A percentile compares a stretch with the other conserved stretches of the same genome.
phyloP scores from a whole-genome alignment of 345 rosid species.

The Melaleuca quinquenervia region DNA sequence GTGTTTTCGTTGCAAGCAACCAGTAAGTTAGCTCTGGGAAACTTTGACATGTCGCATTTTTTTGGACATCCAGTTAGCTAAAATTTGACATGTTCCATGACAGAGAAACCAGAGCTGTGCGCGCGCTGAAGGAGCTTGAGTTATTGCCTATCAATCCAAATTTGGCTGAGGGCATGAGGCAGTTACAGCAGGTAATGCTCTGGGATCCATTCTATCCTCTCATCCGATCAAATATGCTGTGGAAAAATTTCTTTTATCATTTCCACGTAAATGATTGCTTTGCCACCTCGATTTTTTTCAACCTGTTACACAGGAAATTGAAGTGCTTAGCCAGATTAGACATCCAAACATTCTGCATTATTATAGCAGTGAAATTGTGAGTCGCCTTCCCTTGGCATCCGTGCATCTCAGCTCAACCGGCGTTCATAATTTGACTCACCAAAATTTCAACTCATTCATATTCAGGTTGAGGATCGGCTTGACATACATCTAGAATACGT shows the following conservation, averaged over 20 bases:
- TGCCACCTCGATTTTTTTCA: background rate
- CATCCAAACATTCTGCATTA: conserved; percentile 10
- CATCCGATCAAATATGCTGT: background rate
- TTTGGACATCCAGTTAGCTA: background rate
- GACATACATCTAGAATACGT: conserved; percentile 5
- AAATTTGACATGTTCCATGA: background rate
- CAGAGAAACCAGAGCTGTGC: conserved; percentile 1
- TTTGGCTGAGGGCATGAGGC: conserved; percentile 1
- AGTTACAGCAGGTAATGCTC: conserved; percentile 1
- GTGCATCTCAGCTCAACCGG: too few species aligned
- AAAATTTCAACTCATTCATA: background rate
- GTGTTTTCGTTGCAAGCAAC: conserved; percentile 66
- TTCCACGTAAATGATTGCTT: background rate
- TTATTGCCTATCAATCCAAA: background rate
- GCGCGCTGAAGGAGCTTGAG: conserved; percentile 1
- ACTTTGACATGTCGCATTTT: background rate
- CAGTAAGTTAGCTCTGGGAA: conserved; percentile 12
- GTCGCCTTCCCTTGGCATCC: background rate
- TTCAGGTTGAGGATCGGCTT: conserved; percentile 3
- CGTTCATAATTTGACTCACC: background rate
- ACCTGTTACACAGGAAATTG: conserved; percentile 2
- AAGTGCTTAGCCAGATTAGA: conserved; percentile 7
- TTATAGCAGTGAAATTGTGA: conserved; percentile 6
- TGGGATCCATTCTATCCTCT: too few species aligned
- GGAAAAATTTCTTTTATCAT: background rate